Evolutionary conservation across 176 grass and related monocot genomes (phyloP).

Genomic region (Musa troglodytarum): DNA sequence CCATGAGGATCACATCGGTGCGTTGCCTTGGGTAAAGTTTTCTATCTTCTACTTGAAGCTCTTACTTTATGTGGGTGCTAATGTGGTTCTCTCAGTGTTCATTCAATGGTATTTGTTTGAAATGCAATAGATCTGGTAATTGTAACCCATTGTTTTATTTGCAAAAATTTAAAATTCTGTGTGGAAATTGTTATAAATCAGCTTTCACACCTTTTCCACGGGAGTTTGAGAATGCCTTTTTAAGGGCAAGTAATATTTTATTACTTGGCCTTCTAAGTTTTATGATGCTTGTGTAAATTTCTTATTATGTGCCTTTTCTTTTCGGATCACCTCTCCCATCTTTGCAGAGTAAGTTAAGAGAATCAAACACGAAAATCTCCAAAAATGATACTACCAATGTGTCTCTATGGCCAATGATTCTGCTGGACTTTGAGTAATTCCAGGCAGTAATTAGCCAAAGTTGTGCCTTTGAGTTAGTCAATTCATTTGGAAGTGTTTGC

Average conservation of each 20-base stretch:
- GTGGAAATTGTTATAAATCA: neutral
- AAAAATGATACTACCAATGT: too few relatives aligned
- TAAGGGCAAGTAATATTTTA: neutral
- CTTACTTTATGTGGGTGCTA: conserved; percentile 1
- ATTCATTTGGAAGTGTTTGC: too few relatives aligned
- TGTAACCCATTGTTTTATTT: neutral
- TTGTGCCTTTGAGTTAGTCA: too few relatives aligned
- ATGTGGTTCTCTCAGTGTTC: neutral
- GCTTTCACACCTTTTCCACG: neutral
- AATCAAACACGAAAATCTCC: too few relatives aligned
- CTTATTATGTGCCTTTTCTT: too few relatives aligned
- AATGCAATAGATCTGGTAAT: neutral
- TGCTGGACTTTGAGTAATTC: too few relatives aligned
- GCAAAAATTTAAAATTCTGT: neutral
- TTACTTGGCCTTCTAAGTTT: neutral
- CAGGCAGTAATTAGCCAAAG: too few relatives aligned
- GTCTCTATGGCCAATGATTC: too few relatives aligned
- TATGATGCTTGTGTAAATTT: neutral
- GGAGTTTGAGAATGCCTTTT: neutral
- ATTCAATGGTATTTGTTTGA: neutral
- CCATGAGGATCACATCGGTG: conserved; percentile 98
- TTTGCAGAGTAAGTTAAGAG: too few relatives aligned
- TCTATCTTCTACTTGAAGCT: conserved; percentile 28
- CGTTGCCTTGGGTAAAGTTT: conserved; percentile 98
- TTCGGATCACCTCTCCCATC: too few relatives aligned